Evolutionary conservation across 2,329 filamentous ascomycete species (phyloP).

Genomic region (Cadophora sp.): DNA sequence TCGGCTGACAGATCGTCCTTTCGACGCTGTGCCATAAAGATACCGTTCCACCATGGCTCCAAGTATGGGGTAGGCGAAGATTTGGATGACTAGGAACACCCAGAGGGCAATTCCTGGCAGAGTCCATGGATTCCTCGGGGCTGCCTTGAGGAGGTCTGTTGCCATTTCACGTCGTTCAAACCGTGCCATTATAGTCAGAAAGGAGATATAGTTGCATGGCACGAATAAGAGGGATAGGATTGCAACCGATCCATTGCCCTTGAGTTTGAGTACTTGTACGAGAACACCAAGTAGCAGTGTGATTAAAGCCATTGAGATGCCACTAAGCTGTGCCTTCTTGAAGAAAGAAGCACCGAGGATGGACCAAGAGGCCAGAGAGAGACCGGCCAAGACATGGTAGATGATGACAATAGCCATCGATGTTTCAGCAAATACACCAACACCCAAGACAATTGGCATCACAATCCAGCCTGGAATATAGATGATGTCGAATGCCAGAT

Average conservation of each 20-base stretch:
- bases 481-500: conserved; percentile 79
- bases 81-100: conserved; percentile 79
- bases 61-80: conserved; percentile 76
- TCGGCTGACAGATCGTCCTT: conserved; percentile 59
- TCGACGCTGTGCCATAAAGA: conserved; percentile 77
- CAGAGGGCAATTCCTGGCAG: conserved; percentile 79
- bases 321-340: conserved; percentile 85
- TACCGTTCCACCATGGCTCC: conserved; percentile 76
- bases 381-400: conserved; percentile 77
- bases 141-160: conserved; percentile 65
- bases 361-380: conserved; percentile 80
- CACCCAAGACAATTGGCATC: conserved; percentile 68
- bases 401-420: conserved; percentile 71
- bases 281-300: conserved; percentile 81
- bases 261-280: conserved; percentile 72
- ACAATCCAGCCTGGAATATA: conserved; percentile 86
- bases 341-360: conserved; percentile 85
- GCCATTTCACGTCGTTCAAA: conserved; percentile 70
- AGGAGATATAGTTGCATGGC: conserved; percentile 87
- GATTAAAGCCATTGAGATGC: conserved; percentile 77
- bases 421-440: conserved; percentile 70
- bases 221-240: conserved; percentile 80
- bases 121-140: conserved; percentile 70
- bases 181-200: conserved; percentile 76
- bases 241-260: conserved; percentile 66